These are phyloP conservation scores for Kandelia obovata DNA, from an alignment of 345 rosid genomes.

Conservation along the genomic window DNA sequence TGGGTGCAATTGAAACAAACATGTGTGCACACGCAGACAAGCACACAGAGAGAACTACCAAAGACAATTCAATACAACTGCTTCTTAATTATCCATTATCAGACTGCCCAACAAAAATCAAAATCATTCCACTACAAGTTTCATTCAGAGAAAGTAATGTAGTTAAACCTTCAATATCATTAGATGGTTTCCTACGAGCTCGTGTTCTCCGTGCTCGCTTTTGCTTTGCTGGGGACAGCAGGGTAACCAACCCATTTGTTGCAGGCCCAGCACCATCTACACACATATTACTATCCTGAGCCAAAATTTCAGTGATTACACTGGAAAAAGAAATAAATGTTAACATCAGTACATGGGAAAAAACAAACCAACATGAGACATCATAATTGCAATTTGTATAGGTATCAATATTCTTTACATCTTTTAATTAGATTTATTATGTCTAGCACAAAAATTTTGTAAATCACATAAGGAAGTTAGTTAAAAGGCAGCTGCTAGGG, in stretches of 20 bases:
- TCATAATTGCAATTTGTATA: constrained; percentile 8
- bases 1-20: not conserved
- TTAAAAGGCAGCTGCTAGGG: not conserved
- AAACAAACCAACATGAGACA: not conserved
- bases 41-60: not conserved
- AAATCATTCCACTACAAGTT: too few species aligned
- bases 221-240: constrained; percentile 17
- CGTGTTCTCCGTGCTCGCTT: constrained; percentile 46
- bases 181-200: constrained; percentile 28
- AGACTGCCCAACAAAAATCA: too few species aligned
- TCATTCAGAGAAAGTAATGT: not conserved
- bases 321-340: constrained; percentile 32
- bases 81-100: too few species aligned
- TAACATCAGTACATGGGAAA: constrained; percentile 13
- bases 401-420: constrained; percentile 1
- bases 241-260: constrained; percentile 26
- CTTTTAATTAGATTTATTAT: not conserved
- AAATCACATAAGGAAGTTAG: not conserved
- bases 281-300: constrained; percentile 19
- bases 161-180: constrained; percentile 40
- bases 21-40: not conserved
- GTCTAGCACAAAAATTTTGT: not conserved
- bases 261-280: constrained; percentile 25
- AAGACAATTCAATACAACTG: not conserved
- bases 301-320: constrained; percentile 27